Conservation (phyloP, 1,139 yeast species). For the Debaryomycetaceae sp. region DNA sequence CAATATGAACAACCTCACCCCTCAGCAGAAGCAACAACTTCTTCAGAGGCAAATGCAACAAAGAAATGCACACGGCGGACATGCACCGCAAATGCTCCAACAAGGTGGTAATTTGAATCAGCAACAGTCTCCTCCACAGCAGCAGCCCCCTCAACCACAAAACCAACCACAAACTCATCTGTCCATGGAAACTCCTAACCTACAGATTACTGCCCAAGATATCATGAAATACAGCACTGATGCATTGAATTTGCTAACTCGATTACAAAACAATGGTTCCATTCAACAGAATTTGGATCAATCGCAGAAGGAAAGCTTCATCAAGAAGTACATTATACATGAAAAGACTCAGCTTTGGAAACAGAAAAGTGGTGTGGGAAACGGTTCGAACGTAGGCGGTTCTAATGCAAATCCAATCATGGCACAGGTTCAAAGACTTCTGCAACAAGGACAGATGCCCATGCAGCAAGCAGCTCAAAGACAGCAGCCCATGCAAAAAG, state of each 20-base stretch:
- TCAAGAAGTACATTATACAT: conserved; percentile 38
- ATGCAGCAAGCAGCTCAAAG: background rate
- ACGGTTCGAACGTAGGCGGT: conserved; percentile 7
- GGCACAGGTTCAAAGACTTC: conserved; percentile 3
- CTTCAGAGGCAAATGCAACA: conserved; percentile 34
- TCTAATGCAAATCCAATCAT: conserved; percentile 1
- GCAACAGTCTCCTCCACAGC: conserved; percentile 18
- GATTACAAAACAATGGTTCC: conserved; percentile 39
- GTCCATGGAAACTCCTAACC: conserved; percentile 30
- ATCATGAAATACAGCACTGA: conserved; percentile 38
- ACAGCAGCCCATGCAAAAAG: conserved; percentile 8
- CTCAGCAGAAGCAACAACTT: conserved; percentile 36
- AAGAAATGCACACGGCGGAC: conserved; percentile 8
- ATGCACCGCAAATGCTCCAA: conserved; percentile 10
- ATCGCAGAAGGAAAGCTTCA: conserved; percentile 37
- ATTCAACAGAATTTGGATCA: conserved; percentile 32
- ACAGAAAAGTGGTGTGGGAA: conserved; percentile 28
- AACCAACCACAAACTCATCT: conserved; percentile 10
- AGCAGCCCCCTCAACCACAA: conserved; percentile 11
- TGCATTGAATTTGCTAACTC: conserved; percentile 36
- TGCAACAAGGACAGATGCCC: background rate
- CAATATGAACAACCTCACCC: conserved; percentile 24
- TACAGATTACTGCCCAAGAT: conserved; percentile 42
- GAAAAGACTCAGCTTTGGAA: conserved; percentile 43
- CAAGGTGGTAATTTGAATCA: conserved; percentile 10